phyloP scores from a whole-genome alignment of 1,284 basidiomycete species.

The Puccinia coronata region DNA sequence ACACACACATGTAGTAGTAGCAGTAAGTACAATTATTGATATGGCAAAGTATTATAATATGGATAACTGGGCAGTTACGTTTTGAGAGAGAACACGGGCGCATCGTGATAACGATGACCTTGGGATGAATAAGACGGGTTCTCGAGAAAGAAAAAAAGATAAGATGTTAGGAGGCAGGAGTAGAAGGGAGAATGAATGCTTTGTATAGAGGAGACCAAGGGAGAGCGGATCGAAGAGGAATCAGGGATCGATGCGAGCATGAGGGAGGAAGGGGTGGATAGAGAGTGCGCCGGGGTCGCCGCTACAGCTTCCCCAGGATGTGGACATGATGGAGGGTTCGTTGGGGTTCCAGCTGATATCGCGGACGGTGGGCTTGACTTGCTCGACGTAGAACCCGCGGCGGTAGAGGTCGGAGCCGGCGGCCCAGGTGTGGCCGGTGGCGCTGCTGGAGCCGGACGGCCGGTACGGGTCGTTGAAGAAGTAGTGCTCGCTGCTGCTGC shows the following conservation, averaged over 20 bases:
- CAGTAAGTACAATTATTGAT: too few species aligned
- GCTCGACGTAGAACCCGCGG: constrained; percentile 34
- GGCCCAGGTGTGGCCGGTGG: constrained; percentile 32
- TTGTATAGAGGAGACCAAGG: neutral
- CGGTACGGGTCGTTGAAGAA: constrained; percentile 50
- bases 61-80: too few species aligned
- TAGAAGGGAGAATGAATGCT: neutral
- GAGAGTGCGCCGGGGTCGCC: constrained; percentile 52
- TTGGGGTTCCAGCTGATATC: constrained; percentile 89
- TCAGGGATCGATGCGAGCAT: neutral
- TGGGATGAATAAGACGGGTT: too few species aligned
- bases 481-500: too few species aligned
- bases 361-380: constrained; percentile 64
- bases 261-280: constrained; percentile 51
- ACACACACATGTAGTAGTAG: too few species aligned
- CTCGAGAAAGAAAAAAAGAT: too few species aligned
- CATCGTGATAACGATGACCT: too few species aligned
- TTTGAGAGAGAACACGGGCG: too few species aligned
- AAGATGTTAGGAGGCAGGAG: too few species aligned
- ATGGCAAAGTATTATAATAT: too few species aligned
- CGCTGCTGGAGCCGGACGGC: constrained; percentile 44
- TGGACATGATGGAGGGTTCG: constrained; percentile 87
- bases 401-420: constrained; percentile 42
- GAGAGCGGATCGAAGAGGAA: neutral
- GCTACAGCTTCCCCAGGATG: constrained; percentile 72